phyloP scores from a whole-genome alignment of 2,329 filamentous ascomycete species.

The Cladosporium sp. region DNA sequence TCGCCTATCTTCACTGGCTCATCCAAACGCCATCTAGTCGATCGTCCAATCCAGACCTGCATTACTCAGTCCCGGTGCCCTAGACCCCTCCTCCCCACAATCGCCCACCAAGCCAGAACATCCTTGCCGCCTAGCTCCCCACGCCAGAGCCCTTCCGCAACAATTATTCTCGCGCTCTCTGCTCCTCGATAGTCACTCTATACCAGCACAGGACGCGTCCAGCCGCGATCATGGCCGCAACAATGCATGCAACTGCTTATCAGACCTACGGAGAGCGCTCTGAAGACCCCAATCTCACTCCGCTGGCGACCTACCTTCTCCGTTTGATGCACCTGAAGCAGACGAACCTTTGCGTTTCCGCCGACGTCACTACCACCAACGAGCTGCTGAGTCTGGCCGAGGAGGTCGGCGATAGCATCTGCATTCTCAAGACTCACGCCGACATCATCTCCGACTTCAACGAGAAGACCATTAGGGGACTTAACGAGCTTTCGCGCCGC shows the following conservation, averaged over 20 bases:
- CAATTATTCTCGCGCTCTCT: not conserved
- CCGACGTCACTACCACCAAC: slow-evolving; percentile 51
- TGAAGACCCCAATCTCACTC: slow-evolving; percentile 35
- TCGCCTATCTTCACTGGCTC: too few relatives aligned
- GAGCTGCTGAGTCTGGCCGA: slow-evolving; percentile 51
- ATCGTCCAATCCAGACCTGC: too few relatives aligned
- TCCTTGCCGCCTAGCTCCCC: too few relatives aligned
- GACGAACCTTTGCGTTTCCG: slow-evolving; percentile 50
- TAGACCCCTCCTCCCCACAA: too few relatives aligned
- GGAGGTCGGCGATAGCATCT: slow-evolving; percentile 55
- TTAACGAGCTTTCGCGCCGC: slow-evolving; percentile 43
- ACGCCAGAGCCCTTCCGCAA: too few relatives aligned
- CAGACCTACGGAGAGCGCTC: slow-evolving; percentile 42
- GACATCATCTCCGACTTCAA: slow-evolving; percentile 58
- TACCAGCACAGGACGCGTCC: not conserved
- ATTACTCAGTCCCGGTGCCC: too few relatives aligned
- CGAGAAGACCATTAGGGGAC: slow-evolving; percentile 45
- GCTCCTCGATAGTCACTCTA: not conserved
- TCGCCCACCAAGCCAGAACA: too few relatives aligned
- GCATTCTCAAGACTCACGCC: slow-evolving; percentile 55
- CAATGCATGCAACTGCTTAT: slow-evolving; percentile 30
- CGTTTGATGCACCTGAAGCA: slow-evolving; percentile 45
- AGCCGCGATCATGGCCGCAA: slow-evolving; percentile 4
- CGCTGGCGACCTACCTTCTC: slow-evolving; percentile 44
- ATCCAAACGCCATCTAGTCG: too few relatives aligned